These are phyloP conservation scores for Cystobasidium sp. DNA, from an alignment of 1,284 basidiomycete species.

Conservation along the genomic window DNA sequence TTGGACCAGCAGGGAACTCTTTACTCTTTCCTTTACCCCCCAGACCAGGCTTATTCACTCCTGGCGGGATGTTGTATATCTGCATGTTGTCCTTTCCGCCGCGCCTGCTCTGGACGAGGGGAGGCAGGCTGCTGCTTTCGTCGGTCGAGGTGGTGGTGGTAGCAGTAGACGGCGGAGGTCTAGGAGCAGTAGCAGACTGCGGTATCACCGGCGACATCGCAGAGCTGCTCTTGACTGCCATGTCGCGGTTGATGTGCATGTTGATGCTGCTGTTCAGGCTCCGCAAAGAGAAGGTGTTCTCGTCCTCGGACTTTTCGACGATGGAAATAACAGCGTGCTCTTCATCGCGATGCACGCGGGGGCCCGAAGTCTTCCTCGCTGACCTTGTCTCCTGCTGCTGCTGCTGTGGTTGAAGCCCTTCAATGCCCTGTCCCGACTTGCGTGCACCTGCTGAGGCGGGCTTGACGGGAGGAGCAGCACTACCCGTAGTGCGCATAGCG, in stretches of 20 bases:
- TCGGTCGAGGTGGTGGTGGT: neutral
- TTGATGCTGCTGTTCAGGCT: neutral
- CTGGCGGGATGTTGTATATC: neutral
- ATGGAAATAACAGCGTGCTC: neutral
- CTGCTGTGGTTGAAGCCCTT: neutral
- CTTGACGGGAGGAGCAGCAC: neutral
- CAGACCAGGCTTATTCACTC: constrained; percentile 5
- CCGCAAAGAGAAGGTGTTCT: neutral
- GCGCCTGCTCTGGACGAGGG: constrained; percentile 18
- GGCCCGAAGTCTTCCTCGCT: constrained; percentile 22
- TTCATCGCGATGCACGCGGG: neutral
- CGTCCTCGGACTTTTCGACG: neutral
- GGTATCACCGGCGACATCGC: neutral
- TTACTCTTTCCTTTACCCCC: constrained; percentile 5
- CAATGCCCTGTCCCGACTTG: constrained; percentile 10
- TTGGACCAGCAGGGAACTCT: neutral
- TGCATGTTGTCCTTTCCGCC: constrained; percentile 23
- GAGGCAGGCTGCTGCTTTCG: neutral
- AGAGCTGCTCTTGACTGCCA: constrained; percentile 14
- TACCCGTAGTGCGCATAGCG: no score
- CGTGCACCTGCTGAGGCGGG: constrained; percentile 14
- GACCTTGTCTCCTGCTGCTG: constrained; percentile 2
- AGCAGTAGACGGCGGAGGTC: neutral
- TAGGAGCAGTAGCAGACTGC: neutral
- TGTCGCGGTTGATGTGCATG: neutral